phyloP scores from a whole-genome alignment of 805 yeast species.

The Lachancea kluyveri region DNA sequence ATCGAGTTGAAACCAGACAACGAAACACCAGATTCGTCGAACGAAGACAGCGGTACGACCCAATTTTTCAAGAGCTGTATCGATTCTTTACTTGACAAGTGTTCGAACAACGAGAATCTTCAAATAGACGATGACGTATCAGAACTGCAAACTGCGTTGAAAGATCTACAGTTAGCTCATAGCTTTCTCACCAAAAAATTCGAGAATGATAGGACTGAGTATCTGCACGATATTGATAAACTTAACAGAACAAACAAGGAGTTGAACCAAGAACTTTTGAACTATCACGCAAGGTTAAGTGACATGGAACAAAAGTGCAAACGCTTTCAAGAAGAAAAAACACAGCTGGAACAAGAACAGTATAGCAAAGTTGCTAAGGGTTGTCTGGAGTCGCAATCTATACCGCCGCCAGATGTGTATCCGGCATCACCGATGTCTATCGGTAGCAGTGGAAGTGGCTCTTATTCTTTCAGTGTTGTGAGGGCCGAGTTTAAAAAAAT shows the following conservation, averaged over 20 bases:
- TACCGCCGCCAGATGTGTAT: conserved; percentile 22
- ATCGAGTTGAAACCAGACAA: conserved; percentile 20
- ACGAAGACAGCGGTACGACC: conserved; percentile 14
- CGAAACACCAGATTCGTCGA: neutral
- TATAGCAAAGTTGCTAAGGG: conserved; percentile 37
- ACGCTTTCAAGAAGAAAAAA: conserved; percentile 13
- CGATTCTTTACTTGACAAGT: conserved; percentile 15
- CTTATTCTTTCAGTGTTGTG: conserved; percentile 47
- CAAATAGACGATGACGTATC: conserved; percentile 11
- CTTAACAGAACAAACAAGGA: conserved; percentile 44
- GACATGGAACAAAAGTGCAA: conserved; percentile 21
- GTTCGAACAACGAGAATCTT: neutral
- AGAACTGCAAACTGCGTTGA: conserved; percentile 49
- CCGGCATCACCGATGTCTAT: conserved; percentile 12
- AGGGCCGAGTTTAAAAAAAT: conserved; percentile 64
- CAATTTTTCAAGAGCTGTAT: conserved; percentile 27
- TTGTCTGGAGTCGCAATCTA: conserved; percentile 14
- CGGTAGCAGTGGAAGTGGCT: conserved; percentile 19
- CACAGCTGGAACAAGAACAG: conserved; percentile 34
- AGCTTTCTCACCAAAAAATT: conserved; percentile 61
- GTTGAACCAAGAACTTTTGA: conserved; percentile 46
- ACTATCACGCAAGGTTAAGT: conserved; percentile 32
- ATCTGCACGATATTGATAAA: conserved; percentile 46
- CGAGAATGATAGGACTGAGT: conserved; percentile 56
- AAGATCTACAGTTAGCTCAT: conserved; percentile 67